phyloP scores from a whole-genome alignment of 23 red algal genomes.

The Pyropia yezoensis region DNA sequence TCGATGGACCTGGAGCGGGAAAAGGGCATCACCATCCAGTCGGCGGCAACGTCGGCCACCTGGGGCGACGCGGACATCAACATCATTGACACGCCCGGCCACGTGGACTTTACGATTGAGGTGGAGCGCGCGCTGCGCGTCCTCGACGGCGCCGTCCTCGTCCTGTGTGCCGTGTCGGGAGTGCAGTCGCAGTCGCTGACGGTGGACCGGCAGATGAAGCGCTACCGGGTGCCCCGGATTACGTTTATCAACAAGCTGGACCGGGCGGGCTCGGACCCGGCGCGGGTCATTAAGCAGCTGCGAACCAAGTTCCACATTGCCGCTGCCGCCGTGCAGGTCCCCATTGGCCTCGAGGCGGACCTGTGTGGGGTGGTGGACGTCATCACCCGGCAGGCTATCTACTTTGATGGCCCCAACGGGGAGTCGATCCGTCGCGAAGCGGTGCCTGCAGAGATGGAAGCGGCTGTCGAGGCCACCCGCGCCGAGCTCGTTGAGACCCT shows the following conservation, averaged over 20 bases:
- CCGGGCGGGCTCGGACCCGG: constrained; percentile 73
- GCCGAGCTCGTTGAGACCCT: constrained; percentile 56
- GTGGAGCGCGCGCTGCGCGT: constrained; percentile 93
- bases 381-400: constrained; percentile 62
- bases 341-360: constrained; percentile 83
- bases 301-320: constrained; percentile 58
- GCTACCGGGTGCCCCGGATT: constrained; percentile 84
- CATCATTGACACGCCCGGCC: constrained; percentile 97
- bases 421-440: constrained; percentile 31
- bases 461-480: constrained; percentile 38
- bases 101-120: constrained; percentile 93
- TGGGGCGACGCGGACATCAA: constrained; percentile 79
- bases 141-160: constrained; percentile 90
- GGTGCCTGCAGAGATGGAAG: constrained; percentile 21
- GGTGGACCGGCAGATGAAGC: constrained; percentile 98
- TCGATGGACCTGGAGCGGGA: constrained; percentile 98
- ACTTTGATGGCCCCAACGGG: constrained; percentile 88
- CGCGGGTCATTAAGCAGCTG: constrained; percentile 69
- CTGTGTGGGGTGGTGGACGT: constrained; percentile 82
- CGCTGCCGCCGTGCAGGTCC: constrained; percentile 71
- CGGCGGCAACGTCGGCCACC: constrained; percentile 73
- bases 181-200: constrained; percentile 96
- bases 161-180: constrained; percentile 87
- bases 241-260: constrained; percentile 99
- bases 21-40: constrained; percentile 95